These are phyloP conservation scores for Ogataea chonburiensis DNA, from an alignment of 805 yeast genomes.

Conservation along the genomic window DNA sequence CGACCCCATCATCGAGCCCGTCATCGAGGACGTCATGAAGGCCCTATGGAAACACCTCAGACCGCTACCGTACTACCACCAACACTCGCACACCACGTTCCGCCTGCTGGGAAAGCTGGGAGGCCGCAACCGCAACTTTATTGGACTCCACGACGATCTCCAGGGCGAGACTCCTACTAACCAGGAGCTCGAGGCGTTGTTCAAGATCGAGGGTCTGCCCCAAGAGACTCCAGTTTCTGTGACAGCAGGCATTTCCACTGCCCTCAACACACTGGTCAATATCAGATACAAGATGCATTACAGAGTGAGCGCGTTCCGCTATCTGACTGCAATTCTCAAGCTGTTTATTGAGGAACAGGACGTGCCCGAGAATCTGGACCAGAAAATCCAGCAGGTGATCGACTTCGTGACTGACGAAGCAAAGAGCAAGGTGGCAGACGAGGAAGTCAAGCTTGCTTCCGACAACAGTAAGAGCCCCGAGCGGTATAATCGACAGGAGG, in stretches of 20 bases:
- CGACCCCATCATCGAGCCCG: constrained; percentile 97
- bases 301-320: constrained; percentile 73
- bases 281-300: constrained; percentile 61
- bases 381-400: constrained; percentile 50
- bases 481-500: constrained; percentile 59
- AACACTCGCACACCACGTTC: constrained; percentile 91
- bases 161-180: constrained; percentile 50
- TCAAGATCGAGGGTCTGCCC: constrained; percentile 67
- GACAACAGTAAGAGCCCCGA: constrained; percentile 47
- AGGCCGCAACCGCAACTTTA: constrained; percentile 87
- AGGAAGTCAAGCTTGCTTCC: constrained; percentile 30
- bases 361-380: constrained; percentile 44
- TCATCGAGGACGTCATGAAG: constrained; percentile 88
- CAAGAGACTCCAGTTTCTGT: constrained; percentile 68
- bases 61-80: constrained; percentile 93
- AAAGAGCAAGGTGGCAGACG: constrained; percentile 22
- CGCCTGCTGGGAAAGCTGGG: constrained; percentile 93
- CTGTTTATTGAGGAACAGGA: constrained; percentile 61
- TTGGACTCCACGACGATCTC: constrained; percentile 72
- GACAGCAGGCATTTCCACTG: constrained; percentile 80
- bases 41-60: constrained; percentile 88
- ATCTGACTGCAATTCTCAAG: constrained; percentile 62
- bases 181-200: constrained; percentile 66
- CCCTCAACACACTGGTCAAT: constrained; percentile 72
- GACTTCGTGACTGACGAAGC: constrained; percentile 39